Conservation (phyloP, 495 filamentous ascomycete species). For the Durotheca rogersii region DNA sequence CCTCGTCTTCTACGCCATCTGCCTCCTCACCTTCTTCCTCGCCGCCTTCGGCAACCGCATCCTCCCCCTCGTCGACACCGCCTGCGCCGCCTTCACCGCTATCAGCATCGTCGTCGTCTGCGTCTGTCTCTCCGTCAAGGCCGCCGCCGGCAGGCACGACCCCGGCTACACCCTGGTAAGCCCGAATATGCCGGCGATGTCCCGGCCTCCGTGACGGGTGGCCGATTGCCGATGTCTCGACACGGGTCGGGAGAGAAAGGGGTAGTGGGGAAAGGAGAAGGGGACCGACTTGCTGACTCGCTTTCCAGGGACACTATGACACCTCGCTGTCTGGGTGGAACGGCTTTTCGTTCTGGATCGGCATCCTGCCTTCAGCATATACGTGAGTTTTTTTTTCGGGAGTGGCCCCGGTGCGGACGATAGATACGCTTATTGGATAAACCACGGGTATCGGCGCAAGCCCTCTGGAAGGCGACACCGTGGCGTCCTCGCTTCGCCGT, state of each 20-base stretch:
- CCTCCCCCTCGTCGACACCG: slow-evolving; percentile 55
- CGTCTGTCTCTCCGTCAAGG: slow-evolving; percentile 55
- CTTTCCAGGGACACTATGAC: slow-evolving; percentile 56
- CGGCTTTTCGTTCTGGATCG: slow-evolving; percentile 55
- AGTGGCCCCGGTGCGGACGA: background rate
- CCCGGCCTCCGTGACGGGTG: no score
- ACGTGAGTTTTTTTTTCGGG: slow-evolving; percentile 33
- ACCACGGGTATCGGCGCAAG: no score
- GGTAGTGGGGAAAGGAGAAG: no score
- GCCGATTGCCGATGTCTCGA: no score
- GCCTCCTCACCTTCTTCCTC: slow-evolving; percentile 53
- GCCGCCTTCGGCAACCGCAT: slow-evolving; percentile 58
- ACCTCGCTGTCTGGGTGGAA: slow-evolving; percentile 55
- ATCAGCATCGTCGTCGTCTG: slow-evolving; percentile 34
- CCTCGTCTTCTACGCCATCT: slow-evolving; percentile 56
- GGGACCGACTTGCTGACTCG: no score
- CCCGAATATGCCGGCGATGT: no score
- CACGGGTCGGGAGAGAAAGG: no score
- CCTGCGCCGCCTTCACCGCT: slow-evolving; percentile 42
- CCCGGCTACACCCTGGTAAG: slow-evolving; percentile 38
- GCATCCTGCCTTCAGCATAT: slow-evolving; percentile 55
- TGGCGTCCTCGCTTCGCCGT: no score
- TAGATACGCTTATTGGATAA: no score
- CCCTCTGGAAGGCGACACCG: no score
- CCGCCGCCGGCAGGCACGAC: slow-evolving; percentile 52